Evolutionary conservation across 441 rosid species (phyloP).

Genomic region (Pelargonium australe): DNA sequence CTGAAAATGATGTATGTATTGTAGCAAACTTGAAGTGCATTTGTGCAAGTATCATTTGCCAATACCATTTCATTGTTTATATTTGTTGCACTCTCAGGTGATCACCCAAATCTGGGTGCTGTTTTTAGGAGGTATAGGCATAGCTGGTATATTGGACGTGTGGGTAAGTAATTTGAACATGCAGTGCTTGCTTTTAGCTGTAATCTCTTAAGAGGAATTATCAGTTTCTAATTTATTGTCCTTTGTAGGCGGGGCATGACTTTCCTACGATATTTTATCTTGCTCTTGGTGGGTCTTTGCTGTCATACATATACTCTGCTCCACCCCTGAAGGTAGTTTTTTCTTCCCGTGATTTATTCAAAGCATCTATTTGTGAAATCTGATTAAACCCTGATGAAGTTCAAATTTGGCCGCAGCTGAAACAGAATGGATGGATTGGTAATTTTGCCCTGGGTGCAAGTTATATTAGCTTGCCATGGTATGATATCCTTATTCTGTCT

Average conservation of each 20-base stretch:
- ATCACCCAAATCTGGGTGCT: slow-evolving; percentile 83
- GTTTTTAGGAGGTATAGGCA: slow-evolving; percentile 75
- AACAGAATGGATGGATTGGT: slow-evolving; percentile 98
- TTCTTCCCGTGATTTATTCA: slow-evolving; percentile 12
- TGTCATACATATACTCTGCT: slow-evolving; percentile 92
- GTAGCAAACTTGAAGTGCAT: neutral
- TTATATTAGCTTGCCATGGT: slow-evolving; percentile 97
- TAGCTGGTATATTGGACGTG: slow-evolving; percentile 70
- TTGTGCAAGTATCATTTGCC: neutral
- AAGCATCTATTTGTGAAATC: slow-evolving; percentile 12
- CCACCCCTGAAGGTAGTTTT: slow-evolving; percentile 85
- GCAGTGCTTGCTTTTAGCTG: slow-evolving; percentile 10
- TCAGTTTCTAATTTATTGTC: slow-evolving; percentile 23
- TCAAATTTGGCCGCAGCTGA: slow-evolving; percentile 53
- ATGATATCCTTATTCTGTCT: slow-evolving; percentile 17
- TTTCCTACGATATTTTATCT: slow-evolving; percentile 71
- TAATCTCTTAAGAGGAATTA: neutral
- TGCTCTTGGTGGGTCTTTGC: slow-evolving; percentile 90
- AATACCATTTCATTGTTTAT: neutral
- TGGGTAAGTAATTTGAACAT: slow-evolving; percentile 58
- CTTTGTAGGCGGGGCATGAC: slow-evolving; percentile 78
- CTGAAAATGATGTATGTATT: slow-evolving; percentile 70
- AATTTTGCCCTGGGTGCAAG: slow-evolving; percentile 96
- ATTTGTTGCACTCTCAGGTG: slow-evolving; percentile 42
- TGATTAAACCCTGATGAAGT: slow-evolving; percentile 24